Evolutionary conservation across 129 eudicot genomes (phyloP).

Genomic region (Helianthus annuus): DNA sequence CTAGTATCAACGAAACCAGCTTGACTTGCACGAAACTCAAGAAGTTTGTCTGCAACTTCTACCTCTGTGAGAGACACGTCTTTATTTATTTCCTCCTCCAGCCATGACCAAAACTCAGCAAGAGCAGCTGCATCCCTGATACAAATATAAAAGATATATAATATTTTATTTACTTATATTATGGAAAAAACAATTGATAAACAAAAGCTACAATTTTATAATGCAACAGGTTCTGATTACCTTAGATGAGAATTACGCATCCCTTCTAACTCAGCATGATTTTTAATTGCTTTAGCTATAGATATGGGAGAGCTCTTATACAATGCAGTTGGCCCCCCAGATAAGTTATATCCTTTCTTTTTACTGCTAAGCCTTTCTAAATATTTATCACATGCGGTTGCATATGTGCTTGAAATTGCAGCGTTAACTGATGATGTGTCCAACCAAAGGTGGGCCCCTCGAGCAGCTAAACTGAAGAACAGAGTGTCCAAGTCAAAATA

Average conservation of each 20-base stretch:
- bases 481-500: constrained; percentile 13
- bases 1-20: constrained; percentile 90
- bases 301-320: constrained; percentile 74
- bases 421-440: constrained; percentile 85
- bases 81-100: constrained; percentile 68
- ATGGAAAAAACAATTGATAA: background rate
- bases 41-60: constrained; percentile 88
- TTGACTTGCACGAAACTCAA: constrained; percentile 84
- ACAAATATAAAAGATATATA: constrained; percentile 13
- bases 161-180: background rate
- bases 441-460: constrained; percentile 82
- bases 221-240: constrained; percentile 30
- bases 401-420: constrained; percentile 72
- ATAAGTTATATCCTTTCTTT: constrained; percentile 33
- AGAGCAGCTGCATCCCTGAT: constrained; percentile 97
- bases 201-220: too few species aligned
- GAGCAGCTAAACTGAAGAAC: constrained; percentile 71
- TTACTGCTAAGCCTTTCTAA: constrained; percentile 27
- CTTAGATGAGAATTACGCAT: constrained; percentile 86
- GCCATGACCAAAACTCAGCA: constrained; percentile 92
- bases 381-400: constrained; percentile 57
- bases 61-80: constrained; percentile 68
- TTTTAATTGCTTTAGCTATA: constrained; percentile 83
- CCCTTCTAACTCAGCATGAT: constrained; percentile 78
- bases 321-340: constrained; percentile 55